Base-by-base conservation (phyloP, 1,284 basidiomycete genomes). In the Austroboletus novae-zelandiae region DNA sequence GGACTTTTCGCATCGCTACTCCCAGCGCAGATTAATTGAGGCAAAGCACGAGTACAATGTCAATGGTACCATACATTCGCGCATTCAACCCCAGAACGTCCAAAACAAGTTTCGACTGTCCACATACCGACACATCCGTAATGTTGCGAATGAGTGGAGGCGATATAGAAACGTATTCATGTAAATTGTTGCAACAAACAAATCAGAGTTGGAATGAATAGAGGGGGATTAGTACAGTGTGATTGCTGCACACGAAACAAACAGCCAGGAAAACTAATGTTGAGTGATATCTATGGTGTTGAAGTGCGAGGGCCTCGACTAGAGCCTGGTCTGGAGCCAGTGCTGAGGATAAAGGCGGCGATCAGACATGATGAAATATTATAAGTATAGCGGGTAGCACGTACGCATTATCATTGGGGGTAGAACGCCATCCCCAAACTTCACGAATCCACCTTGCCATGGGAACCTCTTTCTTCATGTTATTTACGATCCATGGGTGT, bases 401-500 rank as follows among this genome's bases (percentile, higher is more conserved):
- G 45, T 40, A 66, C 64, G 45, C 25, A 44, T 60, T 56, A 34
- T 44, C 56, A 32, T 61, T 43, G 75, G 45, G 76, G 31, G 53
- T 31, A 15, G 60, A 51, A 43, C 53, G 75, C 93, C 94, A 96
- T 46, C 81, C 86, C 84, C 92, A 95, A 27, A 98, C 86, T 62
- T 89, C 80, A 45, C 87, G 81, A 43, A 99, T 89, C 91, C 95
- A 99, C 60, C 81, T 83, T 11, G 83, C 87, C 83, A 97, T 92
- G 59, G 91, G 86, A 42, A 94, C 85, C 58, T 93, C 89, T 65
- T 88, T 81, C 65, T 84, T 83, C 78, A 92, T 89, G 45, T 83
- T 81, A 52, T 79, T 78, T 43, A 79, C 69, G 57, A 99, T 88
- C 88, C 94, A 98, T 2, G 89, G 89, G 69, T 99, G 96, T 42